These are phyloP conservation scores for Pseudoscleropodium purum DNA, from an alignment of 225 moss, liverwort and hornwort genomes.

Conservation along the genomic window DNA sequence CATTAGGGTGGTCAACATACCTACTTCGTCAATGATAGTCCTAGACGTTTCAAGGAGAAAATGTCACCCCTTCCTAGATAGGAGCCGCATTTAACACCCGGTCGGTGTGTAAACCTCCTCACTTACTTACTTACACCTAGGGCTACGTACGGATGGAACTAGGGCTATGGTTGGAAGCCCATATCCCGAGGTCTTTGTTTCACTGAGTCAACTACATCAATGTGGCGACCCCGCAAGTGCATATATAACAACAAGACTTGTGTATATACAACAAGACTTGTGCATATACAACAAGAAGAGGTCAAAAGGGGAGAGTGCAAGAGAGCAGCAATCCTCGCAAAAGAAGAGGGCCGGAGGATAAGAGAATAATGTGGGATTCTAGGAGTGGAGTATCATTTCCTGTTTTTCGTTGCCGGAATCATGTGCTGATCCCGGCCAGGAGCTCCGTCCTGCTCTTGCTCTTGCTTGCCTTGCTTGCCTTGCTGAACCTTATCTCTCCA, in stretches of 20 bases:
- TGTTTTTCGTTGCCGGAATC: not conserved
- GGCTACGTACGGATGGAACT: too few species aligned
- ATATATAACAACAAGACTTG: not conserved
- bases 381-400: not conserved
- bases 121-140: too few species aligned
- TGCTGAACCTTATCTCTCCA: slow-evolving; percentile 3
- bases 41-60: not conserved
- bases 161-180: not conserved
- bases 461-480: not conserved
- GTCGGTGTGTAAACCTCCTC: not conserved
- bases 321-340: not conserved
- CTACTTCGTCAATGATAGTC: not conserved
- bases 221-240: not conserved
- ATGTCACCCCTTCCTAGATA: not conserved
- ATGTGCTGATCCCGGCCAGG: not conserved
- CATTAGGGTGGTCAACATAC: too few species aligned
- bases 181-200: not conserved
- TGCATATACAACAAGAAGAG: not conserved
- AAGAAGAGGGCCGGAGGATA: not conserved
- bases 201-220: too few species aligned
- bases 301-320: not conserved
- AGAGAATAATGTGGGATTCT: not conserved
- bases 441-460: too few species aligned
- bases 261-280: not conserved
- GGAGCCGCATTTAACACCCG: fast-evolving